Evolutionary conservation across 805 yeast species (phyloP), one percentile per base, ranked within the genome.

Genomic region (Cyberlindnera xylosilytica): DNA sequence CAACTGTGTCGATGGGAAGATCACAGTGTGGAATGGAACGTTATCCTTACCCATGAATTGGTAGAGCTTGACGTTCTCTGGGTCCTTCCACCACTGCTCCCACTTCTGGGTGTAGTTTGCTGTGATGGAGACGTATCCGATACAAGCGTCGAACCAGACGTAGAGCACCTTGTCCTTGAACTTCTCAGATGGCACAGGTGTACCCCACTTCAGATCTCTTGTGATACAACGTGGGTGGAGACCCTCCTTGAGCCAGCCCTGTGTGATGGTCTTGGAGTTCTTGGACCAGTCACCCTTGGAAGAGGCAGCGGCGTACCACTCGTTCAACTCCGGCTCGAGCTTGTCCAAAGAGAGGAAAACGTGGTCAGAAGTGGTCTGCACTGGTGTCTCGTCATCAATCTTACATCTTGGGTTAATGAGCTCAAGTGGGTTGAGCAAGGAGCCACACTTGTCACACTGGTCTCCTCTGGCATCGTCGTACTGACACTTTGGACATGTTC

Each of bases 21-120:
- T 95, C 43, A 93, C 99, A 1, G 97, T 85, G 63, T 93, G 99
- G 87, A 93, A 93, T 24, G 98, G 97, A 57, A 90, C 97, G 61
- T 93, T 93, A 67, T 93, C 99, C 65, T 93, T 93, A 67, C 99
- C 99, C 99, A 93, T 93, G 65, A 93, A 93, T 72, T 93, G 99
- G 64, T 87, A 88, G 53, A 93, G 72, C 52, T 85, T 68, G 50
- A 93, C 97, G 49, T 89, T 64, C 41, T 89, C 88, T n/a, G 96
- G 95, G 60, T 85, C 73, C 56, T 78, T 79, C 99, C 99, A 93
- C 99, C 99, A 91, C 54, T 78, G 62, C 57, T 75, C 69, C 98
- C 98, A 91, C 34, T 69, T 69, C 33, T 74, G 64, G 15, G 88
- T 81, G 68, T 91, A 95, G 64, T 84, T 85, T 20, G 98, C 97